Conservation (phyloP, 768 basidiomycete species). For the Brasilioporus rufonigricans region DNA sequence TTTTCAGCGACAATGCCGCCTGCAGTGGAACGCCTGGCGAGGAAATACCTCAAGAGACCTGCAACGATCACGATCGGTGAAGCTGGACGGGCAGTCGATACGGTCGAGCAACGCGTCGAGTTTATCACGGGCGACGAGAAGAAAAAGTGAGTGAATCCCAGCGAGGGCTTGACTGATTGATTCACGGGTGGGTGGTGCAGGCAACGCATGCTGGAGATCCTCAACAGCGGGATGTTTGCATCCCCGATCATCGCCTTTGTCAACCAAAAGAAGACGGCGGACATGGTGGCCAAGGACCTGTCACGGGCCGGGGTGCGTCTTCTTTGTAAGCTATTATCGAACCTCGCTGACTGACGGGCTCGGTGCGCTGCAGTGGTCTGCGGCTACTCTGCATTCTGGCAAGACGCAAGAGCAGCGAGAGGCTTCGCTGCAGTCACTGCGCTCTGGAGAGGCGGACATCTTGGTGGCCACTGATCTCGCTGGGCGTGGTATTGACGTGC, state of each 20-base stretch:
- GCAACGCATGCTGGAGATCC: conserved; percentile 83
- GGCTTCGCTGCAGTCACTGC: conserved; percentile 80
- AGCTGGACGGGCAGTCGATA: conserved; percentile 96
- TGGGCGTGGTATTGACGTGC: conserved; percentile 98
- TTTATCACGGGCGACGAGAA: conserved; percentile 92
- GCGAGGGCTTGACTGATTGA: background rate
- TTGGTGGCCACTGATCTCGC: conserved; percentile 97
- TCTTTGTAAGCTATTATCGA: background rate
- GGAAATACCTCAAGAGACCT: conserved; percentile 90
- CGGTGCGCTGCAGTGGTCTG: conserved; percentile 64
- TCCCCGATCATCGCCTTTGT: conserved; percentile 98
- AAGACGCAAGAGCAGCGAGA: conserved; percentile 98
- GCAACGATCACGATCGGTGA: conserved; percentile 98
- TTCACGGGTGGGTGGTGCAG: conserved; percentile 39
- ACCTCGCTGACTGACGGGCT: background rate
- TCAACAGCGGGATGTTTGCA: conserved; percentile 78
- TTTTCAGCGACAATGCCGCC: conserved; percentile 99
- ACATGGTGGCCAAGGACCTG: conserved; percentile 95
- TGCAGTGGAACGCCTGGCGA: conserved; percentile 90
- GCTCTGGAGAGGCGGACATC: conserved; percentile 82
- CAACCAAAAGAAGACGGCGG: conserved; percentile 99
- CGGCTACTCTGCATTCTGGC: conserved; percentile 92
- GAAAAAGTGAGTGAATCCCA: conserved; percentile 70
- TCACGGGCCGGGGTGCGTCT: conserved; percentile 78
- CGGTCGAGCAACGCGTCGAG: conserved; percentile 95